Conservation (phyloP, 257 asterid species). For the Solanum medicagineum region DNA sequence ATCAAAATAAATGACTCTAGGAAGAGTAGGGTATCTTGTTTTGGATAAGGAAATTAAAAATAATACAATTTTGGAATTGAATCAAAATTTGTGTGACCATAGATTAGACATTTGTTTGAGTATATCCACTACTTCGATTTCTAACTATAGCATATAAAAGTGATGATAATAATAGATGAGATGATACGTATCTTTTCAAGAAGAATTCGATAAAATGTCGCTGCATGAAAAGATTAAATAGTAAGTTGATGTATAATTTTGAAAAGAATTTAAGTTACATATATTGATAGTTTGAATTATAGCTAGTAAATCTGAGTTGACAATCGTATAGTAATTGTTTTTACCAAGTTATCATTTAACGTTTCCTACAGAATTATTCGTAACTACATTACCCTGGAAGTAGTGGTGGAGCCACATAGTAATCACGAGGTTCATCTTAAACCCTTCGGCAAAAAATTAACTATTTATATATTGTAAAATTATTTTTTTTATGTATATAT, state of each 20-base stretch:
- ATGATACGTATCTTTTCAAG: neutral
- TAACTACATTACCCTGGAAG: too few relatives aligned
- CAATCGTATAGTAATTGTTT: too few relatives aligned
- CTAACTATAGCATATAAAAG: neutral
- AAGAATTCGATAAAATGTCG: neutral
- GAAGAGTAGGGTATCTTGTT: neutral
- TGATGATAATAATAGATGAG: neutral
- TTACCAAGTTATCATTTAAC: too few relatives aligned
- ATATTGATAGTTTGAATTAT: neutral
- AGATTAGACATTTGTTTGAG: neutral
- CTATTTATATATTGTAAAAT: too few relatives aligned
- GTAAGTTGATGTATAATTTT: neutral
- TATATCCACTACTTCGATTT: neutral
- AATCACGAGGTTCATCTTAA: too few relatives aligned
- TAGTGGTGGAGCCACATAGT: too few relatives aligned
- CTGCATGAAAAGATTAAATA: neutral
- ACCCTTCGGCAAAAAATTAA: too few relatives aligned
- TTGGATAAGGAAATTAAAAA: neutral
- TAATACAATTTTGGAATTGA: neutral
- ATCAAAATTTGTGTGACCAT: neutral
- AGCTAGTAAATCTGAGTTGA: neutral
- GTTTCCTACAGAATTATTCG: too few relatives aligned
- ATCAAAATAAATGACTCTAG: neutral
- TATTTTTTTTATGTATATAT: too few relatives aligned
- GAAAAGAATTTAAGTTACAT: neutral